Evolutionary conservation across 192 early-diverging fungal genomes (phyloP).

Genomic region (Jimgerdemannia lactiflua): DNA sequence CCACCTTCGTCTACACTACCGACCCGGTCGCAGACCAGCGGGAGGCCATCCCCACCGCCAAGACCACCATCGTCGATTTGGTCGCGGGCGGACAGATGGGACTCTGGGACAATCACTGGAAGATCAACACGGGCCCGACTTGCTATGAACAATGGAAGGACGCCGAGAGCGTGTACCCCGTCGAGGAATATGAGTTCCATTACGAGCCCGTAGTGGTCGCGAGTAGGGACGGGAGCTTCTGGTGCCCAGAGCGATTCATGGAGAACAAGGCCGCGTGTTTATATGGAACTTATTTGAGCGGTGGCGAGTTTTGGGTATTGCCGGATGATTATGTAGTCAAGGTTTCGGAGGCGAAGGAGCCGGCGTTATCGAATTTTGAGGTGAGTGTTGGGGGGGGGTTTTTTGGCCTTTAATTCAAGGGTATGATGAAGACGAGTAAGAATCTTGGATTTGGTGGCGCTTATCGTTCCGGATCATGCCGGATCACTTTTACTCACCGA

Average conservation of each 20-base stretch:
- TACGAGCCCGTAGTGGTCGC: constrained; percentile 52
- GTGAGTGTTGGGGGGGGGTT: constrained; percentile 16
- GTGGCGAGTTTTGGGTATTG: constrained; percentile 53
- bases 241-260: constrained; percentile 56
- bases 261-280: constrained; percentile 54
- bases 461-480: too few relatives aligned
- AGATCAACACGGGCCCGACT: constrained; percentile 46
- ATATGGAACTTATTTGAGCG: constrained; percentile 46
- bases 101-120: constrained; percentile 51
- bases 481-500: constrained; percentile 3
- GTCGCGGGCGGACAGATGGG: constrained; percentile 29
- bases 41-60: constrained; percentile 28
- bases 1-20: constrained; percentile 35
- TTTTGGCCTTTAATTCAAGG: too few relatives aligned
- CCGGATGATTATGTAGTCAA: constrained; percentile 47
- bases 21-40: background rate
- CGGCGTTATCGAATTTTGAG: constrained; percentile 39
- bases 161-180: constrained; percentile 31
- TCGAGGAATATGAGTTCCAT: constrained; percentile 56
- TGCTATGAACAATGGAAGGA: constrained; percentile 42
- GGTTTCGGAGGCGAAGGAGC: constrained; percentile 14
- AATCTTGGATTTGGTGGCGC: background rate
- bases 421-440: background rate
- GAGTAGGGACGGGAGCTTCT: constrained; percentile 44
- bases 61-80: constrained; percentile 25